phyloP scores from a whole-genome alignment of 768 basidiomycete genomes.

The Lactarius hengduanensis region DNA sequence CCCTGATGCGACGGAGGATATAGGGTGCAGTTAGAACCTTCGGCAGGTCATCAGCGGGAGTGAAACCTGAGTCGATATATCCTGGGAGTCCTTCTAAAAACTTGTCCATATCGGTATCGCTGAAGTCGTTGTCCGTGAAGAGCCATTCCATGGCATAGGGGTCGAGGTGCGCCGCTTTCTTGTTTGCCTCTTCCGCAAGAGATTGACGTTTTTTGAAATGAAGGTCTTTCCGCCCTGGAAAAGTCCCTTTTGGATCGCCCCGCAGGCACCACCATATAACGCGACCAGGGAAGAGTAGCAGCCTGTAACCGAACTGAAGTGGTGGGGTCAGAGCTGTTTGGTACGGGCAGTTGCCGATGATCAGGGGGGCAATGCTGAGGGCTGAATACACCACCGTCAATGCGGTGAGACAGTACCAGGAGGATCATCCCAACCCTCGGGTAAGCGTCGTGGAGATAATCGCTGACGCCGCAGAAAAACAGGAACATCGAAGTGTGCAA shows the following conservation, averaged over 20 bases:
- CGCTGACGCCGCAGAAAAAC: conserved; percentile 16
- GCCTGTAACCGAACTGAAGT: not conserved
- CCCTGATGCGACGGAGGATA: not conserved
- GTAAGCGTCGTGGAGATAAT: conserved; percentile 10
- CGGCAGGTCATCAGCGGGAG: not conserved
- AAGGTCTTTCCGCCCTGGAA: not conserved
- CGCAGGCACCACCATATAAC: too few species aligned
- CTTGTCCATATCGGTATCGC: conserved; percentile 14
- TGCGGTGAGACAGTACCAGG: not conserved
- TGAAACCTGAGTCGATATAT: conserved; percentile 3
- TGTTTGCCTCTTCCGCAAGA: not conserved
- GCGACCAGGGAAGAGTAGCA: not conserved
- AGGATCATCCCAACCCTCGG: not conserved
- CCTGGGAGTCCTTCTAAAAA: conserved; percentile 15
- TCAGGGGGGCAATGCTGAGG: conserved; percentile 18
- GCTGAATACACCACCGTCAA: not conserved
- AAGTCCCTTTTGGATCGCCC: fast-evolving
- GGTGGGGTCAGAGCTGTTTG: conserved; percentile 16
- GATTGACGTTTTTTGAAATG: not conserved
- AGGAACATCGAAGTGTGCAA: conserved; percentile 21
- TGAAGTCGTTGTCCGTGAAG: conserved; percentile 11
- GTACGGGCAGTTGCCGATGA: conserved; percentile 15
- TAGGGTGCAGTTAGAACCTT: not conserved
- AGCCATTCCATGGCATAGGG: conserved; percentile 14
- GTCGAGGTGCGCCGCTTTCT: not conserved